Conservation (phyloP, 164 flowering plant species). For the Annona squamosa region DNA sequence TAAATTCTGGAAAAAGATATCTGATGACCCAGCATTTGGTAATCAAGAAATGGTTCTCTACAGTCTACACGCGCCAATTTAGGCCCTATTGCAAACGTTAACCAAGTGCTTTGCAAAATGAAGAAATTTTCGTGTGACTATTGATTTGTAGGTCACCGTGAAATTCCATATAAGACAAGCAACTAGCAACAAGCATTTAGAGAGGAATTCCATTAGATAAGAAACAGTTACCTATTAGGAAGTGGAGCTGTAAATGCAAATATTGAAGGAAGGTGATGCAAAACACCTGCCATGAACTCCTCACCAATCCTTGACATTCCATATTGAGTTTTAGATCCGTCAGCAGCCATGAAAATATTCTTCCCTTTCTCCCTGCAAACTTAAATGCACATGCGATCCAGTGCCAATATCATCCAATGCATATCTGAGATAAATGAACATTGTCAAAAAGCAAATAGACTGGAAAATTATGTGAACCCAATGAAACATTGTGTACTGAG, state of each 20-base stretch:
- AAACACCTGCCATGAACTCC: constrained; percentile 94
- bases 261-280: constrained; percentile 80
- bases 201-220: constrained; percentile 1
- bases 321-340: constrained; percentile 32
- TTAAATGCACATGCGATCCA: constrained; percentile 92
- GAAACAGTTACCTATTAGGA: constrained; percentile 70
- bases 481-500: no score
- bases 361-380: constrained; percentile 73
- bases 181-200: not conserved
- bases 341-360: constrained; percentile 73
- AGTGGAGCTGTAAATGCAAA: constrained; percentile 85
- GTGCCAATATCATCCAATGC: constrained; percentile 74
- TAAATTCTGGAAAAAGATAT: no score
- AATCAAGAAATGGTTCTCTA: no score
- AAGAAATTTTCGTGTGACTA: no score
- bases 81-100: no score
- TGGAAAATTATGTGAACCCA: no score
- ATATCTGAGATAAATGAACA: constrained; percentile 33
- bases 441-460: not conserved
- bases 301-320: constrained; percentile 81
- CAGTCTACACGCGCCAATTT: no score
- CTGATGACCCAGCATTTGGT: no score
- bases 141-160: no score
- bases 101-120: no score
- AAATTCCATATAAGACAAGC: not conserved